These are phyloP conservation scores for Capsella bursapastoris DNA, from an alignment of 345 rosid genomes.

Conservation along the genomic window DNA sequence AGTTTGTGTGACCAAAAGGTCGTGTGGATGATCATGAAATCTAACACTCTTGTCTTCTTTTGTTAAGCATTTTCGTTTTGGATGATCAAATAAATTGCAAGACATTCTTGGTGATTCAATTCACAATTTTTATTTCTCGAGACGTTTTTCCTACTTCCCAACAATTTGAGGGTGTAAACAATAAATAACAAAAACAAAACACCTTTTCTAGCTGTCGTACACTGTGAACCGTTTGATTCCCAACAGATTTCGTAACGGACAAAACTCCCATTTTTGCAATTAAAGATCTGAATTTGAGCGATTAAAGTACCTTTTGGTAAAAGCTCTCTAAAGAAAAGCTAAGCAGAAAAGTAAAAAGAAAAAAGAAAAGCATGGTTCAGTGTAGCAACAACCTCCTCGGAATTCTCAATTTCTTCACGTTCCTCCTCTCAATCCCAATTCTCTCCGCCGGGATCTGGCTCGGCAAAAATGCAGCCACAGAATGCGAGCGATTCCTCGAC, in stretches of 20 bases:
- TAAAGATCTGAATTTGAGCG: constrained; percentile 18
- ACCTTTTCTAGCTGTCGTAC: constrained; percentile 22
- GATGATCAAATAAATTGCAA: constrained; percentile 30
- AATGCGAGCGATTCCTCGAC: constrained; percentile 88
- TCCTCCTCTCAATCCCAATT: constrained; percentile 84
- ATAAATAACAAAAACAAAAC: background rate
- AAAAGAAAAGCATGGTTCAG: constrained; percentile 44
- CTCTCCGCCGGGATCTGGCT: constrained; percentile 90
- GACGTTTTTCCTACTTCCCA: background rate
- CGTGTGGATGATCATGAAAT: constrained; percentile 31
- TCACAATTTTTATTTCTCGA: background rate
- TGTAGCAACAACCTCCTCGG: constrained; percentile 87
- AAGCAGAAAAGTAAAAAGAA: too few relatives aligned
- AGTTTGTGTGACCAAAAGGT: constrained; percentile 25
- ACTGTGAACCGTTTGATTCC: background rate
- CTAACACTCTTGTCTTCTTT: background rate
- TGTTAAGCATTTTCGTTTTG: constrained; percentile 12
- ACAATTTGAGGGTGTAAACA: constrained; percentile 17
- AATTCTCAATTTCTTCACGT: constrained; percentile 74
- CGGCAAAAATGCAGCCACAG: constrained; percentile 66
- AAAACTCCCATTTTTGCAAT: background rate
- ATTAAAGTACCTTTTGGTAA: background rate
- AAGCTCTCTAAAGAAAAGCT: too few relatives aligned
- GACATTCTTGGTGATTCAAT: constrained; percentile 26
- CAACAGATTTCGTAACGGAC: constrained; percentile 45